A percentile compares a stretch with the other conserved stretches of the same genome.
These are phyloP conservation scores for Scutellaria galericulata DNA, from an alignment of 257 asterid genomes.

Conservation along the genomic window DNA sequence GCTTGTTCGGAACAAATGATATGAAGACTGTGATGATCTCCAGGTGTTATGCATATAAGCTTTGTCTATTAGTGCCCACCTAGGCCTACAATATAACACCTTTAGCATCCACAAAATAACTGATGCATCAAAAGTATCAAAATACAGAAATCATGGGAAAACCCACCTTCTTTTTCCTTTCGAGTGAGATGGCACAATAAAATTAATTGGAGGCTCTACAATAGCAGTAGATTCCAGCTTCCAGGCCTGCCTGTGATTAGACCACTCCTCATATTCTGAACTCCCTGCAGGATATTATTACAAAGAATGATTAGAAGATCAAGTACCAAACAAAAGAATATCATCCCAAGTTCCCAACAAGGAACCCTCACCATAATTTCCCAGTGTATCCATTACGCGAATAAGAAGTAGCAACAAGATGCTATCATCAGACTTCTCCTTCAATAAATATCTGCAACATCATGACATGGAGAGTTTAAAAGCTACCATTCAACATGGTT, in stretches of 20 bases:
- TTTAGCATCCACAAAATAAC: conserved; percentile 36
- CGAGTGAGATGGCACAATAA: conserved; percentile 80
- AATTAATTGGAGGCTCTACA: conserved; percentile 90
- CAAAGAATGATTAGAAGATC: conserved; percentile 31
- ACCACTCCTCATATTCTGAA: conserved; percentile 98
- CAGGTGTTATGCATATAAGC: conserved; percentile 92
- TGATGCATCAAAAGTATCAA: conserved; percentile 19
- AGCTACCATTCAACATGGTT: conserved; percentile 31
- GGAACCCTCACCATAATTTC: conserved; percentile 75
- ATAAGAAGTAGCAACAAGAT: conserved; percentile 83
- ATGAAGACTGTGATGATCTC: conserved; percentile 96
- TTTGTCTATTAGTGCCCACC: conserved; percentile 95
- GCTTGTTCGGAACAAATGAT: conserved; percentile 73
- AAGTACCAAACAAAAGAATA: conserved; percentile 31
- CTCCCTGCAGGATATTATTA: conserved; percentile 63
- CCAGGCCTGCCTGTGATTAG: conserved; percentile 94
- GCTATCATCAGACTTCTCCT: conserved; percentile 98
- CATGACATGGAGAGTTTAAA: conserved; percentile 35
- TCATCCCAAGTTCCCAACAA: background rate
- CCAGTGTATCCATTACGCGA: conserved; percentile 91
- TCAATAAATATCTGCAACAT: conserved; percentile 77
- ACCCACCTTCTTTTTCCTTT: conserved; percentile 89
- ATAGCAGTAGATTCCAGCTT: conserved; percentile 90
- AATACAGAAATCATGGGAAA: conserved; percentile 29
- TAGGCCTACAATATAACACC: conserved; percentile 65